phyloP scores from a whole-genome alignment of 73 alveolate species.

The Paramecium caudatum region DNA sequence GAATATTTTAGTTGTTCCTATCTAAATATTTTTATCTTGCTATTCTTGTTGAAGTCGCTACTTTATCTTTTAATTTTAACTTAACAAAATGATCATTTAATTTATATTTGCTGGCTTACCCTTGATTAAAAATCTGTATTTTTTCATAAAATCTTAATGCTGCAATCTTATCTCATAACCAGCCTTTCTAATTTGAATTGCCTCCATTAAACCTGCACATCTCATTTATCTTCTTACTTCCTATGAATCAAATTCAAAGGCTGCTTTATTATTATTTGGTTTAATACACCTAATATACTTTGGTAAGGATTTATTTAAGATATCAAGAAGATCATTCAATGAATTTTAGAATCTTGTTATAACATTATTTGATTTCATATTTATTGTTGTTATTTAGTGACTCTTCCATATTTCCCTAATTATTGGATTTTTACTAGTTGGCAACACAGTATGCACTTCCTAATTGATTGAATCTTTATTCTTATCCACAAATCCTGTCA shows the following conservation, averaged over 20 bases:
- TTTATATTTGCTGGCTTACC: constrained; percentile 6
- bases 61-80: neutral
- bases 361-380: constrained; percentile 49
- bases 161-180: constrained; percentile 54
- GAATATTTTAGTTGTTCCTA: constrained; percentile 6
- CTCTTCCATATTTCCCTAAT: neutral
- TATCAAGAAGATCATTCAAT: constrained; percentile 25
- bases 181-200: constrained; percentile 68
- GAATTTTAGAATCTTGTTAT: constrained; percentile 35
- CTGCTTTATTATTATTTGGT: constrained; percentile 43
- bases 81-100: neutral
- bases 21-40: neutral
- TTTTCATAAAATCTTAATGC: neutral
- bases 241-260: constrained; percentile 6
- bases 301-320: constrained; percentile 18
- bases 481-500: constrained; percentile 90
- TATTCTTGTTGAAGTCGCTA: neutral
- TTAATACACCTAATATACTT: constrained; percentile 72
- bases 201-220: constrained; percentile 64
- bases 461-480: constrained; percentile 89
- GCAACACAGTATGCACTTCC: neutral
- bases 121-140: neutral
- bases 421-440: neutral
- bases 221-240: constrained; percentile 49
- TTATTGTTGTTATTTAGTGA: constrained; percentile 39